Evolutionary conservation across 306 rosid species (phyloP), one percentile per base, ranked within the genome.

Genomic region (Sphenostylis stenocarpa): DNA sequence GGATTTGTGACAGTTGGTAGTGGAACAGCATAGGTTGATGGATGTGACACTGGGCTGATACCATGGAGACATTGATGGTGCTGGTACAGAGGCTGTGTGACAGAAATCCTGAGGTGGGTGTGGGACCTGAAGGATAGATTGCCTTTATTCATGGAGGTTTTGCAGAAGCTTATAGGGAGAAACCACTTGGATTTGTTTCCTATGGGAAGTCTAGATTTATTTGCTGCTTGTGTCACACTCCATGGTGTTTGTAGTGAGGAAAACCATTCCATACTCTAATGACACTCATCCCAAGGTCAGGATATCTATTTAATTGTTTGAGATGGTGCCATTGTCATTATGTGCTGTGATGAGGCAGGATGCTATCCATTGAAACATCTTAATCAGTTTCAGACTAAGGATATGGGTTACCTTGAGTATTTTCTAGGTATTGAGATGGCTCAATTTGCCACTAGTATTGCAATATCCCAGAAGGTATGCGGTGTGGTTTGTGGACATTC

Each of bases 221-320:
- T 23, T 72, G 24, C 51, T 56, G 39, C 53, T 72, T 56, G 67
- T 4, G 20, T 23, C n/a, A n/a, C 23, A 12, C 76, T 69, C 39
- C 1, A 34, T 52, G 77, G 52, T 55, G 26, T 72, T 72, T 24
- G 38, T 36, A 23, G 53, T 38, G 77, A 72, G 66, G 20, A 24
- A 56, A 72, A 36, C 39, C 36, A 16, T 36, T 72, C 23, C 26
- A 8, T 36, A 23, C 41, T 53, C 26, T 55, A 14, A 36, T 0
- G 21, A 71, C 23, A 20, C 76, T 12, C 6, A 20, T 19, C n/a
- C 65, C 66, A 15, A 53, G 77, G 39, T 38, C 36, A 72, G 47
- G 21, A 19, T 23, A 72, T 20, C 3, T 28, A 8, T 31, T 39
- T 15, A 4, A 53, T 36, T 71, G 51, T 20, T 39, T 13, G 24